phyloP scores from a whole-genome alignment of 176 grass and related monocot species.

The Poa annua region DNA sequence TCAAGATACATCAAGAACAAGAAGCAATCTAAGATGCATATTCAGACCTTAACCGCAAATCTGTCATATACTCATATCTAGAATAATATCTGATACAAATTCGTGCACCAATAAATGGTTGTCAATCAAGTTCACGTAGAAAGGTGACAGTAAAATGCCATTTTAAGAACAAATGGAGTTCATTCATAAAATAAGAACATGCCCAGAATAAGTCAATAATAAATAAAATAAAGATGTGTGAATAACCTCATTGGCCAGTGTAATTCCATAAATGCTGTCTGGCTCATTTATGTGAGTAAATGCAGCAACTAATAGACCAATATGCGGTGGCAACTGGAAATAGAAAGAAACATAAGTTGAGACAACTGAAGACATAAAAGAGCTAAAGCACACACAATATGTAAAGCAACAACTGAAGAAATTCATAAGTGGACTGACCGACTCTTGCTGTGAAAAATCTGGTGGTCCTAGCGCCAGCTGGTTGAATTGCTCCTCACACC shows the following conservation, averaged over 20 bases:
- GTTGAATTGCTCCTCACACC: conserved; percentile 96
- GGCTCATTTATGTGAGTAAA: conserved; percentile 89
- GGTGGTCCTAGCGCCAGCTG: conserved; percentile 66
- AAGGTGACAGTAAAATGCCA: not conserved
- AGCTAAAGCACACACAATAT: conserved; percentile 41
- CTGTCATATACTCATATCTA: not conserved
- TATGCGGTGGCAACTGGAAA: conserved; percentile 81
- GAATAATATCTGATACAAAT: conserved; percentile 23
- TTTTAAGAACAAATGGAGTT: conserved; percentile 12
- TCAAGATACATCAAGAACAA: conserved; percentile 42
- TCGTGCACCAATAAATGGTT: not conserved
- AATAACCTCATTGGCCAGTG: conserved; percentile 83
- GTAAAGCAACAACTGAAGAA: conserved; percentile 22
- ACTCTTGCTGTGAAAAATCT: conserved; percentile 87
- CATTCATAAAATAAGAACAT: conserved; percentile 5
- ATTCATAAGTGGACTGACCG: conserved; percentile 49
- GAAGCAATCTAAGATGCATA: conserved; percentile 31
- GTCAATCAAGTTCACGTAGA: conserved; percentile 11
- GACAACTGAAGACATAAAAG: conserved; percentile 3
- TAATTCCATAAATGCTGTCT: conserved; percentile 91
- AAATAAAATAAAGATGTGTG: not conserved
- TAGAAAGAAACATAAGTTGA: conserved; percentile 35
- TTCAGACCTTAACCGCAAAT: not conserved
- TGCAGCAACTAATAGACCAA: conserved; percentile 68
- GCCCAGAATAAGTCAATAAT: conserved; percentile 20